These are phyloP conservation scores for Helicostylum pulchrum DNA, from an alignment of 192 early-diverging fungal species.

Conservation along the genomic window DNA sequence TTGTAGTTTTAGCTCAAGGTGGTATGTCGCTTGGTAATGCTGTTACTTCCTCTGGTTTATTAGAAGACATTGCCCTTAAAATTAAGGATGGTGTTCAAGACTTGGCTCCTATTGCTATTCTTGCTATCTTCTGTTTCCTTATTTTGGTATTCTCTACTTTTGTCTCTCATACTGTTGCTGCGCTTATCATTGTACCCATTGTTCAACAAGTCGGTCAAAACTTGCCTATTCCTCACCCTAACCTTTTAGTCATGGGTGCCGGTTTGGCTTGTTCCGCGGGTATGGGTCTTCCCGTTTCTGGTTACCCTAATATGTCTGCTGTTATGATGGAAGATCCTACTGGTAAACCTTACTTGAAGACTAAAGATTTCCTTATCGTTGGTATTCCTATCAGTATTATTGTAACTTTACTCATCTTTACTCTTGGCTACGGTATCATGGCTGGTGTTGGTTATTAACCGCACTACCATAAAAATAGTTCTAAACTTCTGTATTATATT, in stretches of 20 bases:
- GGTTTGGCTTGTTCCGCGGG: conserved; percentile 46
- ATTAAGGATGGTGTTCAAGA: conserved; percentile 54
- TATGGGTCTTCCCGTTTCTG: conserved; percentile 61
- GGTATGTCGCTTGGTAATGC: conserved; percentile 75
- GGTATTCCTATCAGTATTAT: conserved; percentile 58
- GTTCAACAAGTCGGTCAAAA: conserved; percentile 66
- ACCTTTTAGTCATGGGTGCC: conserved; percentile 69
- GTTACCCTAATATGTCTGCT: conserved; percentile 80
- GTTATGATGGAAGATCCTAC: conserved; percentile 63
- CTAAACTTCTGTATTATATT: no score
- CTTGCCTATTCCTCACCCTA: conserved; percentile 63
- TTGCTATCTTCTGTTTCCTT: conserved; percentile 58
- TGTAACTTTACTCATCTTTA: conserved; percentile 54
- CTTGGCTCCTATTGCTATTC: conserved; percentile 52
- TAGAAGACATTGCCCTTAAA: conserved; percentile 55
- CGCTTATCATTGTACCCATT: conserved; percentile 74
- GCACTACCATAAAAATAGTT: no score
- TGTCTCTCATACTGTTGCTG: conserved; percentile 77
- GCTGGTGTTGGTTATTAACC: conserved; percentile 29
- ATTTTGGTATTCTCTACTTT: conserved; percentile 71
- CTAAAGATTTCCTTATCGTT: conserved; percentile 63
- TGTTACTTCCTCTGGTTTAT: conserved; percentile 66
- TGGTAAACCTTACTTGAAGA: conserved; percentile 62
- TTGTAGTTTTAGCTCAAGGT: conserved; percentile 70
- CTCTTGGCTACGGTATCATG: conserved; percentile 65